Base-by-base conservation (phyloP, 306 rosid genomes). In the Lablab purpureus region DNA sequence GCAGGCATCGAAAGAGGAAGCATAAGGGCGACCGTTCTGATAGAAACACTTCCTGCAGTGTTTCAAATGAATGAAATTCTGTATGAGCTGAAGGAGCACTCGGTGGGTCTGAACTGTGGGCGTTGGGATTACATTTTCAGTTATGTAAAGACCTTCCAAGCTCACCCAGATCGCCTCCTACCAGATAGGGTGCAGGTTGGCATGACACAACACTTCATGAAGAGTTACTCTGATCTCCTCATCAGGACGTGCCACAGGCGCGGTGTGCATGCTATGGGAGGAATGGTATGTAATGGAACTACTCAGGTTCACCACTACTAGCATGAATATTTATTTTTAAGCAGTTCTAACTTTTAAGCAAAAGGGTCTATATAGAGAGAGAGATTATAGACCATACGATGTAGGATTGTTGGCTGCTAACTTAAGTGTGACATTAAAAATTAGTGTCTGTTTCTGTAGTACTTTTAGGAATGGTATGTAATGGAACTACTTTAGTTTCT, bases 71-170 rank as follows among this genome's bases (percentile, higher is more conserved):
- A 95, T 76, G 99, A 95, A 67, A 90, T 95, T 65, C 91, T 92
- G 15, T 88, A 95, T 83, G 98, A 95, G 79, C 87, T 91, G n/a
- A 91, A 90, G 83, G 92, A 95, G 15, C 98, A 95, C 55, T 91
- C 97, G 6, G 91, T 83, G 56, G 97, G 98, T 8, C 81, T 95
- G 46, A 95, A 95, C 83, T 91, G 99, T 78, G 99, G 98, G 40
- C 87, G 99, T 32, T 92, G 99, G 98, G 99, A 95, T 87, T 95
- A 92, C 85, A 95, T 95, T 45, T 92, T 95, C 77, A 95, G 99
- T 84, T 95, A 95, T 80, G 94, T 95, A 67, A 95, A 92, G 81
- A 95, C 98, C 77, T 95, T 95, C 77, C 97, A 90, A 71, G 88
- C 86, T 85, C 96, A 92, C 84, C 87, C 91, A 0, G 90, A 95